Percentiles rank a stretch among this genome's conserved stretches.
These are phyloP conservation scores for Suhomyces wounanorum DNA, from an alignment of 1,139 yeast species.

Conservation along the genomic window DNA sequence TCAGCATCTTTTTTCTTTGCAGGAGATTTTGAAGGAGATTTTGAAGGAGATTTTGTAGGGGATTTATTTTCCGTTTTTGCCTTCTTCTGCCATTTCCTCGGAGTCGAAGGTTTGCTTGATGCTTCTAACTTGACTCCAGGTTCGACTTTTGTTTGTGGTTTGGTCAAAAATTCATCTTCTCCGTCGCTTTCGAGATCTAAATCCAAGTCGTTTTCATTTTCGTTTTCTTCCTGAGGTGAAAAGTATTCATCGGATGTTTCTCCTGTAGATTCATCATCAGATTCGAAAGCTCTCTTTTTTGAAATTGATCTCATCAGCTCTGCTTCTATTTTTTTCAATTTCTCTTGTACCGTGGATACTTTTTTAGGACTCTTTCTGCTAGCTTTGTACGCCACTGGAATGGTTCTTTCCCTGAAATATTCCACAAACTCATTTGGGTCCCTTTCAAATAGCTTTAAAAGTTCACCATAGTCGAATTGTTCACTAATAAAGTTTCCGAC, in stretches of 20 bases:
- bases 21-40: slow-evolving; percentile 11
- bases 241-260: slow-evolving; percentile 4
- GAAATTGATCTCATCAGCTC: background rate
- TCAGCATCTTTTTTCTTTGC: slow-evolving; percentile 13
- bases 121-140: slow-evolving; percentile 14
- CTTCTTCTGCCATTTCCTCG: slow-evolving; percentile 12
- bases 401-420: slow-evolving; percentile 23
- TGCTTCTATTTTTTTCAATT: slow-evolving; percentile 4
- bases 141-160: slow-evolving; percentile 3
- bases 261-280: slow-evolving; percentile 2
- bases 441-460: slow-evolving; percentile 21
- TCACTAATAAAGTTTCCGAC: slow-evolving; percentile 34
- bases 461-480: slow-evolving; percentile 37
- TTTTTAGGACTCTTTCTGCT: slow-evolving; percentile 9
- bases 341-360: slow-evolving; percentile 12
- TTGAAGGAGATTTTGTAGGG: slow-evolving; percentile 8
- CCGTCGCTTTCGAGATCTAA: slow-evolving; percentile 12
- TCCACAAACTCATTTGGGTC: slow-evolving; percentile 31
- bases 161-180: slow-evolving; percentile 5
- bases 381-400: slow-evolving; percentile 24
- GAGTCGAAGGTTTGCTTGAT: slow-evolving; percentile 10
- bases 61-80: background rate
- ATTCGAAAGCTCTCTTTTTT: background rate
- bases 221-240: slow-evolving; percentile 13
- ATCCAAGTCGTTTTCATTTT: slow-evolving; percentile 7